Evolutionary conservation across 2,329 filamentous ascomycete species (phyloP).

Genomic region (Aureobasidium zeae): DNA sequence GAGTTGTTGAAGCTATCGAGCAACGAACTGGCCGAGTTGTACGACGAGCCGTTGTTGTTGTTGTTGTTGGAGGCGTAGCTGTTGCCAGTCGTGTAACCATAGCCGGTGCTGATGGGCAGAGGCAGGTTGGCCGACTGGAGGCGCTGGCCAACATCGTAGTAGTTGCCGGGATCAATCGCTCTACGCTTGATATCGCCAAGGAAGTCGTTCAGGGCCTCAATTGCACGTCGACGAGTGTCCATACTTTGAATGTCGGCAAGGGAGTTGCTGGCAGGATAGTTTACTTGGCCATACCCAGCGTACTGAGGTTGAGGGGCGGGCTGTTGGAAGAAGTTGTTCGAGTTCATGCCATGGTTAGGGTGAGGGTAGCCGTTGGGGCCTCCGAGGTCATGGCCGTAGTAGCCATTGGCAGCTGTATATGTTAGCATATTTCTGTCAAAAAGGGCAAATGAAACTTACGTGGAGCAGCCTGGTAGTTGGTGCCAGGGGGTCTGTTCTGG

Average conservation of each 20-base stretch:
- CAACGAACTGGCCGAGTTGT: slow-evolving; percentile 23
- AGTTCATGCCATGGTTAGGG: slow-evolving; percentile 24
- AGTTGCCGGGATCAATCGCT: slow-evolving; percentile 80
- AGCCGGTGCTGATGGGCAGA: slow-evolving; percentile 28
- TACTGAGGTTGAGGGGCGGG: slow-evolving; percentile 25
- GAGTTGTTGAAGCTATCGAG: slow-evolving; percentile 26
- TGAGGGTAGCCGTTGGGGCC: slow-evolving; percentile 19
- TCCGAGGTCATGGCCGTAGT: slow-evolving; percentile 22
- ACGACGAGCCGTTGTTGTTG: slow-evolving; percentile 21
- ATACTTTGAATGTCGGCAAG: slow-evolving; percentile 35
- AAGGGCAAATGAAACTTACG: slow-evolving; percentile 14
- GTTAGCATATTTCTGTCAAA: slow-evolving; percentile 11
- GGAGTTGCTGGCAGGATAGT: slow-evolving; percentile 36
- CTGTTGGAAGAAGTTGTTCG: slow-evolving; percentile 21
- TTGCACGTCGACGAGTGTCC: slow-evolving; percentile 68
- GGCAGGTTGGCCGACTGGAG: slow-evolving; percentile 59
- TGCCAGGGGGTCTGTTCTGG: slow-evolving; percentile 20
- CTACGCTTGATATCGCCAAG: slow-evolving; percentile 88
- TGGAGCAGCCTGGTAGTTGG: slow-evolving; percentile 26
- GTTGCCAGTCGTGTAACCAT: slow-evolving; percentile 32
- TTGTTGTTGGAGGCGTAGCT: slow-evolving; percentile 27
- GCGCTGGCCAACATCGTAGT: slow-evolving; percentile 81
- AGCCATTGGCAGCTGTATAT: slow-evolving; percentile 20
- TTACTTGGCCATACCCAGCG: slow-evolving; percentile 33
- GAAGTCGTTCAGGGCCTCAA: slow-evolving; percentile 85